Base-by-base conservation (phyloP, 441 rosid species). In the Cnidoscolus chayamansa region DNA sequence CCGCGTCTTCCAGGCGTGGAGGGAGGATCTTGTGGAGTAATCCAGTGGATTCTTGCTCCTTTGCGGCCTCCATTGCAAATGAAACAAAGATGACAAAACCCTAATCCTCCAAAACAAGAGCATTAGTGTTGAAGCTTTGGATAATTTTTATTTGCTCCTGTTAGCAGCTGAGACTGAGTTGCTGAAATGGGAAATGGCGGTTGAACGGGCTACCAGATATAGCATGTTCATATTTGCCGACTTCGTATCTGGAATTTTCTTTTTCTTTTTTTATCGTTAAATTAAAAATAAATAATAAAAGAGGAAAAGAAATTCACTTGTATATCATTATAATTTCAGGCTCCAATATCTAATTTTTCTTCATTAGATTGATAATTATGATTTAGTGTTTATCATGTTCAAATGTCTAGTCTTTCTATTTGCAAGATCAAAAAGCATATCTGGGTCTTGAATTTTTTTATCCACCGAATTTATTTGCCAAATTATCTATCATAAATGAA, bases 1-100 rank as follows among this genome's bases (percentile, higher is more conserved):
- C 93, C 9, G 92, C 94, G 59, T 94, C 96, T 69, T 87, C 92
- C 3, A 88, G 81, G 2, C 85, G 89, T 4, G 98, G 94, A 16
- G 94, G 97, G 45, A 87, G 73, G 74, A 94, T 81, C 64, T 71
- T 79, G 57, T 79, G 75, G 1, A 83, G 78, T 47, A 88, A 73
- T 69, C 86, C 82, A 0, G 57, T 45, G 9, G 73, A 17, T 55
- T 72, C 72, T 60, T 70, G 32, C 70, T 73, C 86, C 56, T 72
- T 80, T 25, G 78, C 13, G 53, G 84, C 75, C 65, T 88, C 90
- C 91, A 89, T 89, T 16, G 1, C 19, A 1, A 7, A 56, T 19
- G 17, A 10, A 51, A 15, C 47, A 30, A 10, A 19, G 19, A 54
- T n/a, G 17, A 8, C 17, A 37, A 54, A 31, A 51, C 59, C 59